Base-by-base conservation (phyloP, 306 rosid genomes). In the Fragaria iinumae region DNA sequence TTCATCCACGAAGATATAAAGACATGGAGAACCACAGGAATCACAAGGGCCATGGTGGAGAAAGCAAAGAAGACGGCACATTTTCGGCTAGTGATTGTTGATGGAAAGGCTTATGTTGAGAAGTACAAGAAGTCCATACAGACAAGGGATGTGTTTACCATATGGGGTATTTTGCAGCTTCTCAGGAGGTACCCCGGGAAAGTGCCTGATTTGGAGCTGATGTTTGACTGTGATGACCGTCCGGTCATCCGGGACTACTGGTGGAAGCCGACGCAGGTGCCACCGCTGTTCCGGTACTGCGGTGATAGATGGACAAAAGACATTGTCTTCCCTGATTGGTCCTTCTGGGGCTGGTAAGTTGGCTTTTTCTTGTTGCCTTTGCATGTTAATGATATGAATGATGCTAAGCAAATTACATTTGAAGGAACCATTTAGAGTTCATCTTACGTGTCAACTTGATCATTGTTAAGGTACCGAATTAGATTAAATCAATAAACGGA, bases 121-220 rank as follows among this genome's bases (percentile, higher is more conserved):
- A 84, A 25, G 11, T 86, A 86, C 70, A 80, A 67, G 82, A 71
- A 84, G 73, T 86, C 91, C 3, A 87, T 88, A 66, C 97, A 92
- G 74, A 90, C 89, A 21, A 87, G 97, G 69, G 93, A 87, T 41
- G 73, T 70, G 18, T 76, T 92, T 75, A 90, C 93, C 3, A 56
- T 90, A 36, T 92, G 97, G 97, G 97, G 93, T 1, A 77, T 90
- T 6, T 29, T 92, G 77, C 97, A 90, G 60, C 86, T 90, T 39
- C 85, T 92, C 10, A 82, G 90, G 38, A 80, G 75, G 70, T 86
- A 89, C 69, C 96, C 92, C 0, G 91, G 93, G 0, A 83, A 39
- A 17, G 13, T 92, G 45, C 89, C 89, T 2, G 96, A 92, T 64
- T 50, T 90, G 69, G 96, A 89, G 60, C 84, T 93, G 2, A 86